Evolutionary conservation across 2,329 filamentous ascomycete species (phyloP), one percentile per base, ranked within the genome.

Genomic region (Epichloe aotearoae): DNA sequence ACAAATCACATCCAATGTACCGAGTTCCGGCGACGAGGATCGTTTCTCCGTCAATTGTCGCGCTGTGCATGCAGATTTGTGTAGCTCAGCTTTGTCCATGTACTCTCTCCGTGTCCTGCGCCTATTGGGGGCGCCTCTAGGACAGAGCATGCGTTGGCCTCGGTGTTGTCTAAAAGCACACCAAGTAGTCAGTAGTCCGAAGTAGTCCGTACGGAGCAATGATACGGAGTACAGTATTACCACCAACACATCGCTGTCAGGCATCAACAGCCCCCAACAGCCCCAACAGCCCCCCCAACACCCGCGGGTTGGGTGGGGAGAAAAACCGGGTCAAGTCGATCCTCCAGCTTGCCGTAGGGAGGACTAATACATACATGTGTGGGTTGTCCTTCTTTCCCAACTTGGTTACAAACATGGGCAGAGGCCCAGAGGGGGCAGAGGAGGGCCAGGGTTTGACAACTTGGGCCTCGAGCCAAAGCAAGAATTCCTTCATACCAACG

Each of bases 171-270:
- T 30, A 23, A 17, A 30, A 10, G 26, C 26, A 30, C 26, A 30
- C 26, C 26, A 26, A 26, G n/a, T n/a, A n/a, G n/a, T n/a, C n/a
- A n/a, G n/a, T n/a, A n/a, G n/a, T n/a, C n/a, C n/a, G n/a, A 19
- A 19, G 19, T 19, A 19, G 19, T 19, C 19, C 19, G 23, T 26
- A 26, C 23, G 23, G 23, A 26, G 23, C 6, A 7, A 26, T 26
- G 6, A 26, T 26, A 26, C 23, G 6, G 6, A 30, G 7, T 8
- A 10, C 26, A n/a, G n/a, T n/a, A n/a, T n/a, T n/a, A 37, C 49
- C 46, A 43, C 49, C 46, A 43, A 49, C 46, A 51, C 41, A 30
- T 37, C 49, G 8, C 10, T 30, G 39, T 49, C 45, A 46, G 46
- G 49, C 49, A 49, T 37, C 46, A 40, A 48, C 20, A 45, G 20